Evolutionary conservation across 805 yeast species (phyloP).

Genomic region (Vanderwaltozyma tropicalis): DNA sequence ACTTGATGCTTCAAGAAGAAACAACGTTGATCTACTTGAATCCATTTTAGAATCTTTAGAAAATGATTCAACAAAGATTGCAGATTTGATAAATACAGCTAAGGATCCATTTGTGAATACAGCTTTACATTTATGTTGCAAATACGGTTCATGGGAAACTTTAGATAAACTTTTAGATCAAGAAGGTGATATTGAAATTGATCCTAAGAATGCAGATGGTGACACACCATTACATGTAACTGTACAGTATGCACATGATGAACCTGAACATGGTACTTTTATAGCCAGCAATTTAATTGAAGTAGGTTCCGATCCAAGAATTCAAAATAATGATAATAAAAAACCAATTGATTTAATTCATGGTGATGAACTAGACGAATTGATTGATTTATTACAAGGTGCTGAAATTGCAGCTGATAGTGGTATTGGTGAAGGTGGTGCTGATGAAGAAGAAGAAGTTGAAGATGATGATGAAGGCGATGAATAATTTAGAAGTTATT

Average conservation of each 20-base stretch:
- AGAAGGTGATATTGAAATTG: conserved; percentile 77
- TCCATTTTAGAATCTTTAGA: conserved; percentile 39
- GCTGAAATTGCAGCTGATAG: conserved; percentile 65
- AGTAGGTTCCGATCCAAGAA: conserved; percentile 78
- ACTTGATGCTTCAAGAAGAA: conserved; percentile 78
- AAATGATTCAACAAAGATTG: conserved; percentile 27
- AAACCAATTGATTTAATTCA: conserved; percentile 65
- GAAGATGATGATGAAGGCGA: neutral
- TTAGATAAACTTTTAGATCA: conserved; percentile 73
- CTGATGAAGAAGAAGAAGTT: conserved; percentile 28
- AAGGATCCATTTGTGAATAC: conserved; percentile 71
- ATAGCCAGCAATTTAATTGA: conserved; percentile 74
- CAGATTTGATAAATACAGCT: conserved; percentile 54
- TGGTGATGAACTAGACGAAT: conserved; percentile 42
- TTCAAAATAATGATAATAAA: conserved; percentile 49
- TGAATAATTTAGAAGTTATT: too few relatives aligned
- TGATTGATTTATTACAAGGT: conserved; percentile 57
- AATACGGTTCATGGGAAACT: conserved; percentile 76
- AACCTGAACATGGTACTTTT: conserved; percentile 76
- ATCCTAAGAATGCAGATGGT: conserved; percentile 64
- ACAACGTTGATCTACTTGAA: conserved; percentile 66
- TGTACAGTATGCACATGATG: conserved; percentile 62
- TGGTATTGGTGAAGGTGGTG: conserved; percentile 25
- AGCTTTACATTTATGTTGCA: conserved; percentile 72
- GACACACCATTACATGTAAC: conserved; percentile 88